Evolutionary conservation across 192 early-diverging fungal genomes (phyloP), one percentile per base, ranked within the genome.

Genomic region (Funneliformis mosseae): DNA sequence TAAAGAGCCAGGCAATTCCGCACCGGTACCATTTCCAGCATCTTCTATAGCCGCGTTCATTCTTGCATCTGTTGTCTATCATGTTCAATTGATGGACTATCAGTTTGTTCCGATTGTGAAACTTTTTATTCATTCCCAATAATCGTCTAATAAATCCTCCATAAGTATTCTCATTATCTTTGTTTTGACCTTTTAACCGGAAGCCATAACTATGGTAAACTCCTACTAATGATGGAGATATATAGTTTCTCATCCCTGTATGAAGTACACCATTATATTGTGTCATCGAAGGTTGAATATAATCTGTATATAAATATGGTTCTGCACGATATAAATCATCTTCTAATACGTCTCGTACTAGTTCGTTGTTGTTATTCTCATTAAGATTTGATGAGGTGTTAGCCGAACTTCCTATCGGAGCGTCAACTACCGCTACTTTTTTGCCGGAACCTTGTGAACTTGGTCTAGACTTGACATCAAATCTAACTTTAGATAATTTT

Each of bases 171-270:
- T 33, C 2, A 39, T 38, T 33, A 7, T 71, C 63, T 23, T n/a
- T 48, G 27, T 28, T 64, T 42, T 8, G 68, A 39, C 62, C 84
- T 83, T 77, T 87, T 89, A 18, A 93, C 86, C 10, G 94, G 94
- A 50, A 94, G 81, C 94, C 94, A 95, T 33, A 95, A 72, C 38
- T 88, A 84, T 8, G 94, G 94, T 60, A 95, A 79, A 84, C 85
- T 12, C 93, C 92, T 25, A 90, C 76, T 7, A 94, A 74, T 21
- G 90, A 91, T 41, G 94, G 94, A 50, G 92, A 88, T 55, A 84
- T 89, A 59, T 92, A 95, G 12, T 86, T 84, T 39, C 88, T 85
- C 89, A 94, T 85, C 2, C 92, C 91, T 50, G 91, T 88, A 76
- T 95, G 92, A 33, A 95, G 78, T 8, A 95, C 88, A 28, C 94